Conservation (phyloP, 768 basidiomycete genomes). For the Leucocoprinus birnbaumii region DNA sequence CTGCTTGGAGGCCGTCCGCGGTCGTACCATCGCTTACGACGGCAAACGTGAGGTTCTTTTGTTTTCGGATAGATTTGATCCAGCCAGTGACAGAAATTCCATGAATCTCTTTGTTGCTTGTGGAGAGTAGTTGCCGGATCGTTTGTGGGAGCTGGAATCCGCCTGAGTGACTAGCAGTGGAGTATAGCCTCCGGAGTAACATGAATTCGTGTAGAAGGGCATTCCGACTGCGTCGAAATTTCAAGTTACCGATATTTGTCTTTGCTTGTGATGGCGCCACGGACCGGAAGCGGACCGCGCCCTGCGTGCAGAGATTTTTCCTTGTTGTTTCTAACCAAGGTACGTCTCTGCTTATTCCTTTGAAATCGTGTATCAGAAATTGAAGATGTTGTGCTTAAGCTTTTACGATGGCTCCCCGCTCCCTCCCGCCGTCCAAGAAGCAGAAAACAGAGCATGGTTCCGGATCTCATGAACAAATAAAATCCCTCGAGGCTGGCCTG, state of each 20-base stretch:
- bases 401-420: conserved; percentile 24
- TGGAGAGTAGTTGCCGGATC: conserved; percentile 9
- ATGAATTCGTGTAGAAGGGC: neutral
- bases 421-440: conserved; percentile 53
- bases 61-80: conserved; percentile 81
- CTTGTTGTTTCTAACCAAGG: neutral
- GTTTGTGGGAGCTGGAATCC: conserved; percentile 15
- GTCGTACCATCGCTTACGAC: conserved; percentile 82
- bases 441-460: conserved; percentile 37
- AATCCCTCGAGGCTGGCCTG: conserved; percentile 53
- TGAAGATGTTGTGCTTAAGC: neutral
- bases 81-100: conserved; percentile 66
- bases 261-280: neutral
- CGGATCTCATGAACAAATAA: conserved; percentile 26
- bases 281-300: neutral
- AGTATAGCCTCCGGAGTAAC: conserved; percentile 9
- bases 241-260: neutral
- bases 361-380: neutral
- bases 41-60: conserved; percentile 87
- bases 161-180: conserved; percentile 4
- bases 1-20: conserved; percentile 70
- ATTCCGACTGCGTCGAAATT: neutral
- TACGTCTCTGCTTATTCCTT: neutral
- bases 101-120: neutral
- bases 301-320: neutral